Evolutionary conservation across 2,329 filamentous ascomycete species (phyloP).

Genomic region (Fusarium xylarioides): DNA sequence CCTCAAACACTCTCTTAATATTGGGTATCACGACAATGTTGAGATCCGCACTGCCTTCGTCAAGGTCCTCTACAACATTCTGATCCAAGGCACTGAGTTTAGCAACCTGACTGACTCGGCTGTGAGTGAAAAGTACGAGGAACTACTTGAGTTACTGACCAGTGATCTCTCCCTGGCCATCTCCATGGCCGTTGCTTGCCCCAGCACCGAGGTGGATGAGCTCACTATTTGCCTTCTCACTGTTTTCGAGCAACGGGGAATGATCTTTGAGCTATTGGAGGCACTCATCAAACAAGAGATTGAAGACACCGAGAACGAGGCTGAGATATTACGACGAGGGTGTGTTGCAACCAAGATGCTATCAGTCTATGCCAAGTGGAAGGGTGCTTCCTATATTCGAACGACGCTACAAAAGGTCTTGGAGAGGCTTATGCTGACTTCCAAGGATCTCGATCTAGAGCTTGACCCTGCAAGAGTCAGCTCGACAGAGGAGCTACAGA

Average conservation of each 20-base stretch:
- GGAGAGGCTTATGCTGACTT: conserved; percentile 71
- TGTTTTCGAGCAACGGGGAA: conserved; percentile 73
- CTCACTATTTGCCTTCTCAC: conserved; percentile 73
- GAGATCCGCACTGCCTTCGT: conserved; percentile 76
- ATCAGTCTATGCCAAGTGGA: conserved; percentile 77
- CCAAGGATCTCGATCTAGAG: conserved; percentile 73
- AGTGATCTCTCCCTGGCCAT: conserved; percentile 69
- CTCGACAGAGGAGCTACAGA: conserved; percentile 70
- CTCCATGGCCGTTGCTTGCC: conserved; percentile 72
- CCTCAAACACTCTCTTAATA: conserved; percentile 73
- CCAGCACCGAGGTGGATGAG: conserved; percentile 74
- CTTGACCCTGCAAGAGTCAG: conserved; percentile 70
- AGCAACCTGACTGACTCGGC: conserved; percentile 73
- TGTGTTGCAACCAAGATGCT: conserved; percentile 79
- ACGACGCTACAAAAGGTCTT: conserved; percentile 72
- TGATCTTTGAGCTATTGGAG: conserved; percentile 70
- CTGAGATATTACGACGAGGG: conserved; percentile 72
- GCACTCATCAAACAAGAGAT: conserved; percentile 75
- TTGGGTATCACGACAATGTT: conserved; percentile 75
- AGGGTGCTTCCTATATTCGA: conserved; percentile 70
- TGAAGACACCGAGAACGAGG: conserved; percentile 75
- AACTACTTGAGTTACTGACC: conserved; percentile 70
- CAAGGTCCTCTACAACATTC: conserved; percentile 74
- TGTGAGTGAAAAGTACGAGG: conserved; percentile 74
- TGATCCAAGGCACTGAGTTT: conserved; percentile 77